phyloP scores from a whole-genome alignment of 1,284 basidiomycete species.

The Golubevia sp. region DNA sequence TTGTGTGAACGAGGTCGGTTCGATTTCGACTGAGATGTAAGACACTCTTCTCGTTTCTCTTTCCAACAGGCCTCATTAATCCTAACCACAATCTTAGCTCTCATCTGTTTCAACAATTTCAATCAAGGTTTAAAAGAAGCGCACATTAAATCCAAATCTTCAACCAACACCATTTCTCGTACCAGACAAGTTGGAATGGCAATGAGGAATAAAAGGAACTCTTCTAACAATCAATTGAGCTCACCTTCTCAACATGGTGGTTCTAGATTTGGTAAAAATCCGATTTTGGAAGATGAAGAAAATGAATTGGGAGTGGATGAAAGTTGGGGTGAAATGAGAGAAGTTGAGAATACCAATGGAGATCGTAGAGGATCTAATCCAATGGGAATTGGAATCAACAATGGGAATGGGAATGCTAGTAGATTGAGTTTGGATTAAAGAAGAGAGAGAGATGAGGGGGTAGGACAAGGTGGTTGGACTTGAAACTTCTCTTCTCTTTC shows the following conservation, averaged over 20 bases:
- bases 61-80: constrained; percentile 12
- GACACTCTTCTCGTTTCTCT: not conserved
- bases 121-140: constrained; percentile 16
- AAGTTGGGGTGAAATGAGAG: not conserved
- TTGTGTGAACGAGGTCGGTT: no score
- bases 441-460: not conserved
- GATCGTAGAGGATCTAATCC: not conserved
- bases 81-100: constrained; percentile 27
- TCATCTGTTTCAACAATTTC: constrained; percentile 44
- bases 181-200: not conserved
- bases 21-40: no score
- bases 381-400: not conserved
- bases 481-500: not conserved
- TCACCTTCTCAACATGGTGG: not conserved
- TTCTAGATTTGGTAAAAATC: not conserved
- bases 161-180: no score
- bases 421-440: no score
- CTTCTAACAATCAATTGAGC: no score
- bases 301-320: not conserved
- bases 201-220: not conserved
- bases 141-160: not conserved
- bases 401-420: not conserved
- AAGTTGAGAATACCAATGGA: not conserved
- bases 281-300: not conserved
- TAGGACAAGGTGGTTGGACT: not conserved